Conservation (phyloP, 345 rosid genomes). For the Eucalyptus grandis region DNA sequence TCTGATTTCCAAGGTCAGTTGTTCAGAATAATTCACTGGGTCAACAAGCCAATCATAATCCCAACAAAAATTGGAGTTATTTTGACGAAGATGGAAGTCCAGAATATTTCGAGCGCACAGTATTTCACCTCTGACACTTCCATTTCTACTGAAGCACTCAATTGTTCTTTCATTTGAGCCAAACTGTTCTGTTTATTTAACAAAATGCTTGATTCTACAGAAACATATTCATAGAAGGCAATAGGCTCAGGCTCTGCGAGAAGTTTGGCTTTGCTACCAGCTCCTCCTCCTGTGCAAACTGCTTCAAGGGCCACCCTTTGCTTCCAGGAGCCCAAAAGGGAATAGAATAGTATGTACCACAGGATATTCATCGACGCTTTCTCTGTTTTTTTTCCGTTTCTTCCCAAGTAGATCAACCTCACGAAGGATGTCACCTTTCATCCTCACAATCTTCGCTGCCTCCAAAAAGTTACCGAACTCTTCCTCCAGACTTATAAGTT, state of each 20-base stretch:
- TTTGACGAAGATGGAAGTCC: conserved; percentile 7
- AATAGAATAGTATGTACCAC: conserved; percentile 11
- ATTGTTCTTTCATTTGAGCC: conserved; percentile 3
- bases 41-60: conserved; percentile 10
- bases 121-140: conserved; percentile 16
- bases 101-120: conserved; percentile 23
- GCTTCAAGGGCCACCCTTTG: conserved; percentile 38
- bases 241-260: too few species aligned
- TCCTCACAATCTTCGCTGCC: conserved; percentile 7
- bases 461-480: conserved; percentile 21
- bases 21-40: neutral
- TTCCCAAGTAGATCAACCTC: neutral
- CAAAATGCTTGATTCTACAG: too few species aligned
- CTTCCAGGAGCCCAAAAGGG: conserved; percentile 26
- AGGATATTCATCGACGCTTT: conserved; percentile 1
- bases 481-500: conserved; percentile 21
- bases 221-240: too few species aligned
- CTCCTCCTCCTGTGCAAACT: conserved; percentile 7
- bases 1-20: neutral
- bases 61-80: conserved; percentile 9
- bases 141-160: conserved; percentile 5
- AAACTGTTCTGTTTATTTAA: neutral
- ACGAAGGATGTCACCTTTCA: neutral
- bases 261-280: conserved; percentile 21
- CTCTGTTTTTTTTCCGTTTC: neutral